A percentile compares a stretch with the other conserved stretches of the same genome.
These are phyloP conservation scores for Eucalyptus viminalis DNA, from an alignment of 345 rosid genomes.

Conservation along the genomic window DNA sequence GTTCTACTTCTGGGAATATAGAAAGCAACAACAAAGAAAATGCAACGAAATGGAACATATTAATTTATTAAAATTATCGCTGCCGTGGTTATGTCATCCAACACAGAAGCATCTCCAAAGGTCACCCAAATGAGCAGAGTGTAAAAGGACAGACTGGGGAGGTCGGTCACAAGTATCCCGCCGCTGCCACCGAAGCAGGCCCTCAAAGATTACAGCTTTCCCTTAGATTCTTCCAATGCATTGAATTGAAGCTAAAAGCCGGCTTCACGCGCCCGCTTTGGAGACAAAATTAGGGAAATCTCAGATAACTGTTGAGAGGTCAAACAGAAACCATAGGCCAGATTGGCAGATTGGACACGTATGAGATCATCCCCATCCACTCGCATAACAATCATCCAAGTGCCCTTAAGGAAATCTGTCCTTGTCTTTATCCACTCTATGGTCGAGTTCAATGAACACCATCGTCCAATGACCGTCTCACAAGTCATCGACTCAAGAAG, in stretches of 20 bases:
- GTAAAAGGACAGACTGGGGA: slow-evolving; percentile 1
- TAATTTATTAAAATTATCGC: background rate
- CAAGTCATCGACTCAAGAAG: background rate
- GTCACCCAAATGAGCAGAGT: background rate
- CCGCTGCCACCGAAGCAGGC: slow-evolving; percentile 11
- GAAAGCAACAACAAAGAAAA: background rate
- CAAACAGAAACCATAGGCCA: background rate
- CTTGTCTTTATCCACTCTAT: background rate
- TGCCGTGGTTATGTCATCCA: background rate
- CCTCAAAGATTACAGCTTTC: background rate
- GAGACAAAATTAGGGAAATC: background rate
- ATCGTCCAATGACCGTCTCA: background rate
- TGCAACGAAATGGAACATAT: background rate
- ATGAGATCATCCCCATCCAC: background rate
- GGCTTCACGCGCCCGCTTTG: background rate
- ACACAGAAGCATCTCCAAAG: background rate
- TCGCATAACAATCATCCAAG: background rate
- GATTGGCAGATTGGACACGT: background rate
- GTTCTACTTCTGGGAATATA: background rate
- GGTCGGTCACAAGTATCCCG: slow-evolving; percentile 10
- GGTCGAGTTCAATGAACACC: background rate
- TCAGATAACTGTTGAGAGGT: background rate
- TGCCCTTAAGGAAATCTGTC: background rate
- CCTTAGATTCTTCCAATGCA: background rate
- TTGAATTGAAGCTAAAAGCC: background rate